Evolutionary conservation across 2,329 filamentous ascomycete genomes (phyloP), one percentile per base, ranked within the genome.

Genomic region (Botrytis hyacinthi): DNA sequence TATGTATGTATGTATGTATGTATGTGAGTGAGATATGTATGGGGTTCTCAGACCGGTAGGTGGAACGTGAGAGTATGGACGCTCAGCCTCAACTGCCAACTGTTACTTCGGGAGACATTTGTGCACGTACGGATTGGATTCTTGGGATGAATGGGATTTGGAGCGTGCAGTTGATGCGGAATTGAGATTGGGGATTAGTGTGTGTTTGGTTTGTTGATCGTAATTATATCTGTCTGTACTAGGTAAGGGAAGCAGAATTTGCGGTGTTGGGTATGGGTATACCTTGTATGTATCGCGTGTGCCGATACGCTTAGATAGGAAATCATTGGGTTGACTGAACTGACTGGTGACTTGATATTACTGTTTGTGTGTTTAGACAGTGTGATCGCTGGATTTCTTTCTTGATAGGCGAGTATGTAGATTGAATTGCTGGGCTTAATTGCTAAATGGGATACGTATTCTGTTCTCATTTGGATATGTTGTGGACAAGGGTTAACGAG

Each of bases 71-170:
- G 48, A 26, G 3, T 18, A 32, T 29, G 3, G 40, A 57, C 10
- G 48, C n/a, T 69, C 48, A 57, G 66, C 66, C 66, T 57, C 66
- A 57, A 9, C n/a, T 68, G 66, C 35, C 48, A 68, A 65, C 48
- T 48, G n/a, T 65, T 48, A 48, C 48, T 48, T n/a, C 18, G 48
- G 18, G 10, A 57, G 26, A 18, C 32, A 16, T n/a, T 48, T 26
- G 46, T 51, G 10, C 26, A 26, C 26, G 44, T 22, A 46, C 44
- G 20, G 22, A 51, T 37, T 37, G 44, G n/a, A 37, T 67, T 51
- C n/a, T 37, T 67, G 18, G 37, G 9, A 37, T 37, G 10, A 37
- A 48, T n/a, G 37, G 37, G n/a, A 67, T 37, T 16, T 51, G 26
- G 22, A 12, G 22, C 3, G 26, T 51, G 26, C 44, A 46, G 18